A percentile compares a stretch with the other conserved stretches of the same genome.
Evolutionary conservation across 176 grass and related monocot genomes (phyloP).

Genomic region (Triticum urartu): DNA sequence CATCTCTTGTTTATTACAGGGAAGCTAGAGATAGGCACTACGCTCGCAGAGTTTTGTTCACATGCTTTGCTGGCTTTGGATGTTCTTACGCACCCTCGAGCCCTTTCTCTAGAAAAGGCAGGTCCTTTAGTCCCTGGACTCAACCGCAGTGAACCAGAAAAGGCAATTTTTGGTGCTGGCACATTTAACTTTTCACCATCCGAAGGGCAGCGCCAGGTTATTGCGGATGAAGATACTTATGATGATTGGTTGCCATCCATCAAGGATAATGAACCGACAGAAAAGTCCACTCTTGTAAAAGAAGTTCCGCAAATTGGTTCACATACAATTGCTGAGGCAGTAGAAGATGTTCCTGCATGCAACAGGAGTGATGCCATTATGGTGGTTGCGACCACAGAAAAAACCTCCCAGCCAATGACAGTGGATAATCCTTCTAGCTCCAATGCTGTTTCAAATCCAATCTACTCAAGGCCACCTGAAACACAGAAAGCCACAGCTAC

Average conservation of each 20-base stretch:
- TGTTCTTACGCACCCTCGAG: slow-evolving; percentile 81
- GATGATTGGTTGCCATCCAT: slow-evolving; percentile 47
- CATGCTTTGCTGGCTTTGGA: slow-evolving; percentile 69
- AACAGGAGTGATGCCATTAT: slow-evolving; percentile 35
- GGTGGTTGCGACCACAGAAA: slow-evolving; percentile 24
- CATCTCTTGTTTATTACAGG: slow-evolving; percentile 54
- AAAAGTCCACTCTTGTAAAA: slow-evolving; percentile 19
- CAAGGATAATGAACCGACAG: slow-evolving; percentile 45
- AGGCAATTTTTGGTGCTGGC: slow-evolving; percentile 22
- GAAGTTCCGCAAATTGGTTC: slow-evolving; percentile 27
- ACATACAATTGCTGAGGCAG: slow-evolving; percentile 3
- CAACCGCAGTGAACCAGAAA: slow-evolving; percentile 8
- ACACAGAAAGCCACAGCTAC: background rate
- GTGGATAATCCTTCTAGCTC: slow-evolving; percentile 17
- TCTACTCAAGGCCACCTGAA: background rate
- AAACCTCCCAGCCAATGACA: slow-evolving; percentile 14
- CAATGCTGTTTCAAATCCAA: background rate
- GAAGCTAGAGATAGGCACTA: slow-evolving; percentile 67
- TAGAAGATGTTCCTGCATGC: slow-evolving; percentile 3
- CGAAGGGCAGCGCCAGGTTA: slow-evolving; percentile 10
- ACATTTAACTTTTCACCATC: slow-evolving; percentile 11
- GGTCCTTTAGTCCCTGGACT: slow-evolving; percentile 31
- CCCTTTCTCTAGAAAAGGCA: slow-evolving; percentile 49
- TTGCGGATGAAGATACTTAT: slow-evolving; percentile 50
- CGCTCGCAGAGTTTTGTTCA: slow-evolving; percentile 61